Conservation (phyloP, 2,329 filamentous ascomycete species). For the Botrytis fabae region DNA sequence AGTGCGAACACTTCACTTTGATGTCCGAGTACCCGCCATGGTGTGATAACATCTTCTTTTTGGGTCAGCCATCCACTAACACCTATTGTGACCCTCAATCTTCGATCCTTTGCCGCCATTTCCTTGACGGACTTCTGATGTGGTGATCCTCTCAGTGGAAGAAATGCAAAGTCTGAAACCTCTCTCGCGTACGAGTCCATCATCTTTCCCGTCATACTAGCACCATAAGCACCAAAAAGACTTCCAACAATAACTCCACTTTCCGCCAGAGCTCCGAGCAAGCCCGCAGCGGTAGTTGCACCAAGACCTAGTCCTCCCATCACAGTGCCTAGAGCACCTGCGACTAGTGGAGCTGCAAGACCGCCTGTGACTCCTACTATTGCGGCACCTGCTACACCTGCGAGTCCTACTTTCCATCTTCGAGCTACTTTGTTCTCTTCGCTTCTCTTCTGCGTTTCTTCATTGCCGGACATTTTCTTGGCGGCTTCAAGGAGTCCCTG, state of each 20-base stretch:
- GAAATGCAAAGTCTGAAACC: slow-evolving; percentile 83
- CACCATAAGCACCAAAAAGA: slow-evolving; percentile 89
- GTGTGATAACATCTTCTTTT: slow-evolving; percentile 68
- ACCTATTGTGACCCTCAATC: slow-evolving; percentile 78
- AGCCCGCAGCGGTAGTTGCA: slow-evolving; percentile 70
- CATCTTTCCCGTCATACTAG: slow-evolving; percentile 78
- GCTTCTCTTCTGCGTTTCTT: slow-evolving; percentile 71
- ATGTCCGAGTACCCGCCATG: slow-evolving; percentile 75
- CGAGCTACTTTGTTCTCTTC: slow-evolving; percentile 69
- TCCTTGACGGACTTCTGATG: slow-evolving; percentile 44
- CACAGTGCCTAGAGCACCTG: slow-evolving; percentile 43
- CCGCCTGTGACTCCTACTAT: slow-evolving; percentile 72
- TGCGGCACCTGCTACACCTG: slow-evolving; percentile 82
- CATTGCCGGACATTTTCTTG: slow-evolving; percentile 65
- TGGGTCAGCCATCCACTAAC: slow-evolving; percentile 79
- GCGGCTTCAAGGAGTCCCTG: slow-evolving; percentile 73
- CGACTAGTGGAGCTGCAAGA: slow-evolving; percentile 69
- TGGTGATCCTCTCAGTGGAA: slow-evolving; percentile 64
- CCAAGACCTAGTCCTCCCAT: slow-evolving; percentile 77
- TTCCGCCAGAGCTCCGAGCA: slow-evolving; percentile 78
- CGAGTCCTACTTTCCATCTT: slow-evolving; percentile 89
- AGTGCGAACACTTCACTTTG: slow-evolving; percentile 79
- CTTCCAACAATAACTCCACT: slow-evolving; percentile 78
- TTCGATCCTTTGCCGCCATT: slow-evolving; percentile 55
- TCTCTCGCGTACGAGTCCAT: slow-evolving; percentile 86